Conservation (phyloP, 192 early-diverging fungal genomes). For the Mortierella hygrophila region DNA sequence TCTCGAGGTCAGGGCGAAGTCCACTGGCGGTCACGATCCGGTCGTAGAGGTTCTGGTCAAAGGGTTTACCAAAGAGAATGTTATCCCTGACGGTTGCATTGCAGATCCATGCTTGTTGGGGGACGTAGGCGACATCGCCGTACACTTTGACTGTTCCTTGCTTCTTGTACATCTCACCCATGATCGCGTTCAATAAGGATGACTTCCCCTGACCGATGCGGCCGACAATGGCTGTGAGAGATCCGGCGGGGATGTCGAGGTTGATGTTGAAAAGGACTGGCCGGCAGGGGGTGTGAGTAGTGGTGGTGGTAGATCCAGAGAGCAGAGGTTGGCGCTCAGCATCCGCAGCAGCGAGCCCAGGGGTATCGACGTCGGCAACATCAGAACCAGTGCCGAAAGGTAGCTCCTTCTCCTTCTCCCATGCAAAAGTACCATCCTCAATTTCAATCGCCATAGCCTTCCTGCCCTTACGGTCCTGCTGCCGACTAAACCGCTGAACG, state of each 20-base stretch:
- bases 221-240: slow-evolving; percentile 18
- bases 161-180: slow-evolving; percentile 82
- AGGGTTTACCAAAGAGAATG: slow-evolving; percentile 80
- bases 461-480: neutral
- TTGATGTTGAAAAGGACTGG: slow-evolving; percentile 33
- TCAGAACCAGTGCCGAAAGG: neutral
- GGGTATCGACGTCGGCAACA: neutral
- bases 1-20: slow-evolving; percentile 6
- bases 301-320: neutral
- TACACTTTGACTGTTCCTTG: slow-evolving; percentile 66
- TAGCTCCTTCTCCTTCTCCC: slow-evolving; percentile 24
- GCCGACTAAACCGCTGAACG: slow-evolving; percentile 7
- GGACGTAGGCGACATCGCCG: slow-evolving; percentile 64
- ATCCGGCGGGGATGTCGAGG: slow-evolving; percentile 35
- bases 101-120: slow-evolving; percentile 24
- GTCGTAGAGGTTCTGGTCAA: slow-evolving; percentile 69
- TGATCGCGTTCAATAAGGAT: slow-evolving; percentile 72
- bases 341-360: neutral
- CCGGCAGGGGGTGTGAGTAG: neutral
- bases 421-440: slow-evolving; percentile 16
- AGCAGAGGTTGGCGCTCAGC: slow-evolving; percentile 6
- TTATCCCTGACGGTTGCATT: slow-evolving; percentile 72
- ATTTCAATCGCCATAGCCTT: slow-evolving; percentile 9
- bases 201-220: slow-evolving; percentile 76
- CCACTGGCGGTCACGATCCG: slow-evolving; percentile 6